phyloP scores from a whole-genome alignment of 1,139 yeast genomes.

The Zygoascus sp. region DNA sequence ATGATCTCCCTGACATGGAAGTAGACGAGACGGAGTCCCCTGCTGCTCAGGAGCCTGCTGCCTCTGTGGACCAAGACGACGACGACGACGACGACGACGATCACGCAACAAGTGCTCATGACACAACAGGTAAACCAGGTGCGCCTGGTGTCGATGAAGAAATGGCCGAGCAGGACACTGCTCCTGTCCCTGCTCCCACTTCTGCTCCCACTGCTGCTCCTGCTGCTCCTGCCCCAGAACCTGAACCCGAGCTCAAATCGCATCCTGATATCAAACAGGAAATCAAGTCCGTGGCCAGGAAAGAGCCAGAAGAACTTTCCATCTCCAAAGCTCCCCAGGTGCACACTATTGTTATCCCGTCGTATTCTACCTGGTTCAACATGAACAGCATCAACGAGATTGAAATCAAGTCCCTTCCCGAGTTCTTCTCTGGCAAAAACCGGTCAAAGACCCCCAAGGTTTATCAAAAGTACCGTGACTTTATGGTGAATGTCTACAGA shows the following conservation, averaged over 20 bases:
- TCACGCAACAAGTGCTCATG: no score
- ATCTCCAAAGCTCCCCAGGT: constrained; percentile 48
- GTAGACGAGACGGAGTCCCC: no score
- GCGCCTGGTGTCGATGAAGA: no score
- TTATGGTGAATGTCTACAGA: constrained; percentile 89
- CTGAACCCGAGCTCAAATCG: background rate
- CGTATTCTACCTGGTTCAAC: constrained; percentile 88
- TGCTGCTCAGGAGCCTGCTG: no score
- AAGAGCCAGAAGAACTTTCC: constrained; percentile 7
- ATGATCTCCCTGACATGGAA: no score
- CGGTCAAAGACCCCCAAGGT: constrained; percentile 85
- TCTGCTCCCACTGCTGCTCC: constrained; percentile 64
- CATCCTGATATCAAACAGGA: constrained; percentile 11
- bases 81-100: no score
- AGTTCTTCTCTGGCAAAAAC: constrained; percentile 72
- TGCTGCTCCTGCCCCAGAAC: constrained; percentile 37
- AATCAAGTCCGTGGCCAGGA: constrained; percentile 4
- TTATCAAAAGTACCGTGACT: constrained; percentile 83
- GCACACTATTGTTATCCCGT: constrained; percentile 87
- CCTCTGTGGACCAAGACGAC: no score
- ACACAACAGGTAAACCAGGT: no score
- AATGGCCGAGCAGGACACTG: no score
- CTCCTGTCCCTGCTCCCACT: no score
- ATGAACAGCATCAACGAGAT: constrained; percentile 63
- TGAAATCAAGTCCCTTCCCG: constrained; percentile 77